Evolutionary conservation across 306 rosid species (phyloP).

Genomic region (Alnus rubra): DNA sequence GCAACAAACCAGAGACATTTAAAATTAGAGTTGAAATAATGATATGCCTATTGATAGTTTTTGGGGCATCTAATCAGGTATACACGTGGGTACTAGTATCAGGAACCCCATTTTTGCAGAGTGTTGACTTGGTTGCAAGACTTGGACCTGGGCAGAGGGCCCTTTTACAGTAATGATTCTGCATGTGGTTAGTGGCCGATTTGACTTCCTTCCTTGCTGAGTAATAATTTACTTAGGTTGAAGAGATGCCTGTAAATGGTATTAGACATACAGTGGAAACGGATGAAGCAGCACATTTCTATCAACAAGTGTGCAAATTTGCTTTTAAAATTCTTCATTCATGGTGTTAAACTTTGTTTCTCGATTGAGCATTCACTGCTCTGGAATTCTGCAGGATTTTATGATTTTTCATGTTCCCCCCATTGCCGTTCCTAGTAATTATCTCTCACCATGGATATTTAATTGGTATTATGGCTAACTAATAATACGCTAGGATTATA

Average conservation of each 20-base stretch:
- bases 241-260: slow-evolving; percentile 11
- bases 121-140: slow-evolving; percentile 2
- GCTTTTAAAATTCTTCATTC: not conserved
- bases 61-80: slow-evolving; percentile 13
- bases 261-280: not conserved
- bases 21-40: not conserved
- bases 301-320: not conserved
- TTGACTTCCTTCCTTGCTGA: slow-evolving; percentile 13
- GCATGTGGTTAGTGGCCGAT: slow-evolving; percentile 16
- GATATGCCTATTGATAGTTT: not conserved
- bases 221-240: not conserved
- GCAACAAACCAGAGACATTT: not conserved
- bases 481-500: not conserved
- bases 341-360: not conserved
- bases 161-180: slow-evolving; percentile 14
- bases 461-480: not conserved
- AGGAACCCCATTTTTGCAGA: not conserved
- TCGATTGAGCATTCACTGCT: not conserved
- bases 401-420: slow-evolving; percentile 18
- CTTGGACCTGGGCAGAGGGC: slow-evolving; percentile 8
- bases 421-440: slow-evolving; percentile 14
- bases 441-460: not conserved
- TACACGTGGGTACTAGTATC: not conserved
- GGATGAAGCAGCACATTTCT: not conserved
- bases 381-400: not conserved